Conservation (phyloP, 2,329 filamentous ascomycete genomes). For the Pseudocercospora pini-densiflorae region DNA sequence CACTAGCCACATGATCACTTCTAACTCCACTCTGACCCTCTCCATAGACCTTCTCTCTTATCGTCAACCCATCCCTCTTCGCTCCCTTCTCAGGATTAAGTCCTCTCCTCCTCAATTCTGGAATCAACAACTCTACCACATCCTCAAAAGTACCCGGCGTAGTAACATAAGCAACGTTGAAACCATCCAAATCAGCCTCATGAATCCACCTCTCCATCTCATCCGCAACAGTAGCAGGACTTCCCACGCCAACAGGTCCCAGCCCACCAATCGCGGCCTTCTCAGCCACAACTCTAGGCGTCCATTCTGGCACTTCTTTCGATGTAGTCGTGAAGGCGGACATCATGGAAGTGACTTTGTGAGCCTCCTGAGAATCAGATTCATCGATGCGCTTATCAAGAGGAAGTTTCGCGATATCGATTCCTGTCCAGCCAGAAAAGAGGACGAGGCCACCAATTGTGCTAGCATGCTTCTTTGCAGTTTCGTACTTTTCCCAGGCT, state of each 20-base stretch:
- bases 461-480: slow-evolving; percentile 65
- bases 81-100: slow-evolving; percentile 36
- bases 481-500: slow-evolving; percentile 65
- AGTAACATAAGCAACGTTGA: slow-evolving; percentile 53
- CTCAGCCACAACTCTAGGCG: slow-evolving; percentile 52
- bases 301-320: slow-evolving; percentile 53
- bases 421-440: slow-evolving; percentile 75
- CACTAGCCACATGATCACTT: slow-evolving; percentile 62
- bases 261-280: slow-evolving; percentile 55
- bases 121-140: slow-evolving; percentile 55
- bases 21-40: slow-evolving; percentile 61
- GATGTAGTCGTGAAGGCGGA: slow-evolving; percentile 46
- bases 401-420: slow-evolving; percentile 62
- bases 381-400: slow-evolving; percentile 62
- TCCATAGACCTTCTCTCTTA: slow-evolving; percentile 64
- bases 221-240: slow-evolving; percentile 51
- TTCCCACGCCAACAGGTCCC: slow-evolving; percentile 55
- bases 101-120: slow-evolving; percentile 49
- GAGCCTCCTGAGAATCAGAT: slow-evolving; percentile 60
- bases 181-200: slow-evolving; percentile 49
- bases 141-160: slow-evolving; percentile 59
- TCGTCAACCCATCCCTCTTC: slow-evolving; percentile 31
- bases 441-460: slow-evolving; percentile 70
- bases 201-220: slow-evolving; percentile 54
- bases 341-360: slow-evolving; percentile 41